A percentile compares a stretch with the other conserved stretches of the same genome.
phyloP scores from a whole-genome alignment of 2,329 filamentous ascomycete species.

The Sarocladium kiliense region DNA sequence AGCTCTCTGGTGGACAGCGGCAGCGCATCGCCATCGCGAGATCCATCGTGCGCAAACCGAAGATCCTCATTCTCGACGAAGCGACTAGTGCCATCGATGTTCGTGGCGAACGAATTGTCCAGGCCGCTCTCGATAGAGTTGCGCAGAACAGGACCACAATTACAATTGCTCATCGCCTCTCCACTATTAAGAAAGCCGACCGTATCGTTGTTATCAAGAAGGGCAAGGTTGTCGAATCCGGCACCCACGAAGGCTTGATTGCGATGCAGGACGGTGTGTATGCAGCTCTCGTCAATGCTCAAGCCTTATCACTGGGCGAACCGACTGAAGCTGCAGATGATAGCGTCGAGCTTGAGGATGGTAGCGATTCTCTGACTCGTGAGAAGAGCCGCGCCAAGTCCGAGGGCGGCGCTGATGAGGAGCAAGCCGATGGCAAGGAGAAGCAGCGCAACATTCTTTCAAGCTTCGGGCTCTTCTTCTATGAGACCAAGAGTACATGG shows the following conservation, averaged over 20 bases:
- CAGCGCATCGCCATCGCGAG: constrained; percentile 76
- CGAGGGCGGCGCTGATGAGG: constrained; percentile 20
- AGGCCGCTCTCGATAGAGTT: constrained; percentile 57
- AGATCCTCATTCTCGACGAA: constrained; percentile 71
- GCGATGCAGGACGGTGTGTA: constrained; percentile 58
- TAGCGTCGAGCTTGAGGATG: constrained; percentile 34
- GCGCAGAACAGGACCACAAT: constrained; percentile 63
- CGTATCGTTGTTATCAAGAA: constrained; percentile 71
- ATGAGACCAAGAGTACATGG: constrained; percentile 49
- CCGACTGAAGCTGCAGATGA: constrained; percentile 28
- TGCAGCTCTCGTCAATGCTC: constrained; percentile 59
- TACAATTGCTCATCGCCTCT: constrained; percentile 69
- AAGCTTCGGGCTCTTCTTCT: constrained; percentile 52
- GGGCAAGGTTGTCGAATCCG: constrained; percentile 67
- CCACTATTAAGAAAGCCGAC: constrained; percentile 72
- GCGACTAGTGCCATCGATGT: constrained; percentile 64
- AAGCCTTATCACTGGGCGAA: constrained; percentile 51
- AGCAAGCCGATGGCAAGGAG: constrained; percentile 25
- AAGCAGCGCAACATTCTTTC: constrained; percentile 38
- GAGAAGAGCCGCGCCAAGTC: constrained; percentile 41
- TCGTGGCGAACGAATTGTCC: constrained; percentile 54
- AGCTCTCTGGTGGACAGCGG: constrained; percentile 79
- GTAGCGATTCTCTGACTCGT: constrained; percentile 32
- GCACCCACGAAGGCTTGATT: constrained; percentile 69
- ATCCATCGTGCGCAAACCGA: constrained; percentile 66